phyloP scores from a whole-genome alignment of 345 rosid genomes.

The Salix suchowensis region DNA sequence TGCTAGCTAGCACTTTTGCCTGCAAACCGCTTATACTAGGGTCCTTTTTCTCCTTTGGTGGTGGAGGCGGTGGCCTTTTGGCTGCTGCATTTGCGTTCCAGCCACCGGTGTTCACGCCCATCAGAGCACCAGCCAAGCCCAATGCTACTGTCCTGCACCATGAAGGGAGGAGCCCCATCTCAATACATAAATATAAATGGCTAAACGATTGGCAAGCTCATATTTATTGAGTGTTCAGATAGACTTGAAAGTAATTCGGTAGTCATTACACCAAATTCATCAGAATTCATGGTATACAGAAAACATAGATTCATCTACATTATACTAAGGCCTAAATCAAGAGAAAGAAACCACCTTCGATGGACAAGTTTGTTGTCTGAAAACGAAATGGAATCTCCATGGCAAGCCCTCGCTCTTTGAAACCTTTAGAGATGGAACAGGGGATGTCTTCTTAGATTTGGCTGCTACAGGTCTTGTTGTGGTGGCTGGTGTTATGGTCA shows the following conservation, averaged over 20 bases:
- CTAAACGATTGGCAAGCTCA: neutral
- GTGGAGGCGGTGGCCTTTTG: conserved; percentile 64
- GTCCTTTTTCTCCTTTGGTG: conserved; percentile 55
- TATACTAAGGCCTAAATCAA: neutral
- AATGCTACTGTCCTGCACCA: conserved; percentile 37
- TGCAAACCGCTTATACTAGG: conserved; percentile 71
- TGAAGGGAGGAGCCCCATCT: neutral
- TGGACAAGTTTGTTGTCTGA: conserved; percentile 22
- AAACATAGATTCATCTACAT: neutral
- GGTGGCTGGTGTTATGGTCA: conserved; percentile 25
- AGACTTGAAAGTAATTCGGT: neutral
- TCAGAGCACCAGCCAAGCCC: conserved; percentile 39
- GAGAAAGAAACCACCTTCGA: conserved; percentile 34
- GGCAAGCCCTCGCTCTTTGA: conserved; percentile 16
- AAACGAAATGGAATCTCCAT: neutral
- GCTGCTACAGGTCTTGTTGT: conserved; percentile 14
- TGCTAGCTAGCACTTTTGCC: conserved; percentile 84
- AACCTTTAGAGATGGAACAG: conserved; percentile 18
- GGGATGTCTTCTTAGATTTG: conserved; percentile 1
- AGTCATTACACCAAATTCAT: neutral
- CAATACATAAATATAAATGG: neutral
- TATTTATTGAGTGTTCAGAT: neutral
- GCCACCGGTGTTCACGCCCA: conserved; percentile 42
- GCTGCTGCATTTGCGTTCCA: conserved; percentile 50
- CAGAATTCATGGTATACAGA: neutral